Conservation (phyloP, 2,329 filamentous ascomycete species). For the Lanzia echinophila region DNA sequence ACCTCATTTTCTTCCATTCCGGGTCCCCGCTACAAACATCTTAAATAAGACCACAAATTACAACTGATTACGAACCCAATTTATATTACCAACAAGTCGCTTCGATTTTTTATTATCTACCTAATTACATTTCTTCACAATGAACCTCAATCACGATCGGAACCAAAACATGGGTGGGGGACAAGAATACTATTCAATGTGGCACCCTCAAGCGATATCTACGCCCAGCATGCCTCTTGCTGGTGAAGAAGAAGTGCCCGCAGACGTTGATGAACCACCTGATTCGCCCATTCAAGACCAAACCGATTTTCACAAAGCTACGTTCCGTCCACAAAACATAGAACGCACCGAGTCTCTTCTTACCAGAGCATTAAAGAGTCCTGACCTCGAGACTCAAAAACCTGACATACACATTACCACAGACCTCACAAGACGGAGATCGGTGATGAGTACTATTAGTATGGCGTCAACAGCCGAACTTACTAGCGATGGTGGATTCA, state of each 20-base stretch:
- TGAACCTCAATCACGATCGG: conserved; percentile 14
- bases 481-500: conserved; percentile 89
- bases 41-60: not conserved
- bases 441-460: conserved; percentile 75
- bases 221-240: conserved; percentile 25
- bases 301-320: conserved; percentile 29
- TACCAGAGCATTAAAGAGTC: conserved; percentile 72
- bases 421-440: conserved; percentile 33
- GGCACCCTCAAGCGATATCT: conserved; percentile 36
- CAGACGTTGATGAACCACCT: conserved; percentile 85
- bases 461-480: conserved; percentile 76
- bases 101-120: conserved; percentile 5
- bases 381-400: conserved; percentile 46
- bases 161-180: conserved; percentile 23
- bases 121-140: conserved; percentile 9
- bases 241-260: conserved; percentile 55
- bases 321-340: conserved; percentile 38
- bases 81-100: not conserved
- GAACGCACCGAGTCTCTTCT: conserved; percentile 72
- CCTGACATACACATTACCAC: conserved; percentile 35
- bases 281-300: conserved; percentile 40
- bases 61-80: not conserved
- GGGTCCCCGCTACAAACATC: not conserved
- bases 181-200: conserved; percentile 36
- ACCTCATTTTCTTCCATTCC: not conserved